Conservation (phyloP, 1,284 basidiomycete species). For the Ceratobasidium sp. region DNA sequence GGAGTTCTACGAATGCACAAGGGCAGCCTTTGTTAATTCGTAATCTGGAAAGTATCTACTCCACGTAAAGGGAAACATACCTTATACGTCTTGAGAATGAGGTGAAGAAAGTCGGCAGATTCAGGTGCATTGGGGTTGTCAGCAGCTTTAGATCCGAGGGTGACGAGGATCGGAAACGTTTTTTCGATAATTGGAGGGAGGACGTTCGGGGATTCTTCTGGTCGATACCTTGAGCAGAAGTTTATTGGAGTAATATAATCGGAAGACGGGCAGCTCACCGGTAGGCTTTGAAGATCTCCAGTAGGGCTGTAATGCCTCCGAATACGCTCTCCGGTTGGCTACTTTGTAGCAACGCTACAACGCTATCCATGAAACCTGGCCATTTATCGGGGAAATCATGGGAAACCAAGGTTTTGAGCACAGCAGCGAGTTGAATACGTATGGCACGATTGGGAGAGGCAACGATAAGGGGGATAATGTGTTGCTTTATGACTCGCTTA, state of each 20-base stretch:
- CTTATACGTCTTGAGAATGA: constrained; percentile 81
- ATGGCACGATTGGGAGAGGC: constrained; percentile 69
- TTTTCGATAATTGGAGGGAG: constrained; percentile 65
- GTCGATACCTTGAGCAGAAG: constrained; percentile 61
- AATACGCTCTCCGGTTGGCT: constrained; percentile 71
- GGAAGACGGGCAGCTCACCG: constrained; percentile 56
- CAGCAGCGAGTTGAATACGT: constrained; percentile 73
- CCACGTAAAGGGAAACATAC: background rate
- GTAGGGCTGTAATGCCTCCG: constrained; percentile 74
- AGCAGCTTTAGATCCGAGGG: constrained; percentile 69
- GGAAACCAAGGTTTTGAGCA: constrained; percentile 71
- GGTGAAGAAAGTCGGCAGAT: constrained; percentile 77
- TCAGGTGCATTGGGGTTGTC: constrained; percentile 59
- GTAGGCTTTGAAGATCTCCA: constrained; percentile 79
- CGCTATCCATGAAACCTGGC: constrained; percentile 66
- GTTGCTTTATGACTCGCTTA: constrained; percentile 68
- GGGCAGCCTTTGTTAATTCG: background rate
- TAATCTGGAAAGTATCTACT: background rate
- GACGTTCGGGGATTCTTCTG: constrained; percentile 44
- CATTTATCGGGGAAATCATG: constrained; percentile 79
- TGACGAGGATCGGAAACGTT: constrained; percentile 75
- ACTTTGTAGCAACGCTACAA: constrained; percentile 68
- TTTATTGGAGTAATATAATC: background rate
- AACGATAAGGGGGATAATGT: constrained; percentile 72
- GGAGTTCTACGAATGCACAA: constrained; percentile 55